A percentile compares a stretch with the other conserved stretches of the same genome.
Conservation (phyloP, 2,329 filamentous ascomycete species). For the Sporothrix euskadiensis region DNA sequence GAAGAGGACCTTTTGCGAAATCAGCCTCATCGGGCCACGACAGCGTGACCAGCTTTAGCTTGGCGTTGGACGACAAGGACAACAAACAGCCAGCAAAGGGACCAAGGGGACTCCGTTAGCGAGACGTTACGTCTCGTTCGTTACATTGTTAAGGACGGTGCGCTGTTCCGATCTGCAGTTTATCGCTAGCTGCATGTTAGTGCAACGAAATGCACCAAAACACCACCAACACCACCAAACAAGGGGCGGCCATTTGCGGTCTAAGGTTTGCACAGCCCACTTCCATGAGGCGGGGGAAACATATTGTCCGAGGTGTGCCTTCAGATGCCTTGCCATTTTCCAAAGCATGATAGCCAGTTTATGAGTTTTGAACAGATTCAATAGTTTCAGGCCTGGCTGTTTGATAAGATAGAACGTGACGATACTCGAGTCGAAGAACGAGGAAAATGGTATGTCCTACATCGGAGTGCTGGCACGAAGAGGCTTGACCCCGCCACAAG, state of each 20-base stretch:
- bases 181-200: constrained; percentile 22
- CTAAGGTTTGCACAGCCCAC: constrained; percentile 25
- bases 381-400: neutral
- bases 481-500: neutral
- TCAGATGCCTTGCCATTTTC: neutral
- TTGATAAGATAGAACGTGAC: neutral
- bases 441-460: constrained; percentile 8
- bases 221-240: neutral
- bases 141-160: neutral
- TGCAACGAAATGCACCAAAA: constrained; percentile 2
- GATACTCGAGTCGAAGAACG: neutral
- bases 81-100: neutral
- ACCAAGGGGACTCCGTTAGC: neutral
- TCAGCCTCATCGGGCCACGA: constrained; percentile 13
- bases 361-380: neutral
- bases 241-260: constrained; percentile 23
- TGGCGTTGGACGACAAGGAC: neutral
- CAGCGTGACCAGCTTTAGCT: constrained; percentile 7
- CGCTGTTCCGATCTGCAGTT: constrained; percentile 7
- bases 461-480: neutral
- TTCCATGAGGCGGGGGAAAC: constrained; percentile 21
- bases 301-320: neutral
- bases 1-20: neutral
- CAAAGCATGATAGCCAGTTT: neutral
- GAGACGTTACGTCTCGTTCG: neutral